Base-by-base conservation (phyloP, 1,284 basidiomycete species). In the Ceratobasidium theobromae region DNA sequence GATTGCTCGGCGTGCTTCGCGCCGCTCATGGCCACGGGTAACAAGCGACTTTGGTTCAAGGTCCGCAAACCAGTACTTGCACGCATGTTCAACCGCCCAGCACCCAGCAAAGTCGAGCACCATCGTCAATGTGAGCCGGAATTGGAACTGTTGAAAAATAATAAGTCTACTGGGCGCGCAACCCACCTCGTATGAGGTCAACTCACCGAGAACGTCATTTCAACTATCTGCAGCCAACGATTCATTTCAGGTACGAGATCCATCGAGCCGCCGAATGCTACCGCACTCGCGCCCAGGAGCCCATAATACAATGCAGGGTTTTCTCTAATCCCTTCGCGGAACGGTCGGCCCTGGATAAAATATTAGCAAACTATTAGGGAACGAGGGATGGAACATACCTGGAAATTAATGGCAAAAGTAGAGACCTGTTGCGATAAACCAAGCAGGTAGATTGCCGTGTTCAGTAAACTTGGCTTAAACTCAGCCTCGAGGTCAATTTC, bases 211-310 rank as follows among this genome's bases (percentile, higher is more conserved):
- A 76, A 74, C 49, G 86, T 78, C 94, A 99, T 96, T 76, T 92
- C 92, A 27, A 98, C 94, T 41, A 99, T 88, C 78, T 99, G 96
- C 46, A 99, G 81, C 96, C 96, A 99, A 38, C 90, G 81, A 77
- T 97, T 99, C 70, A 98, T 75, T 77, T 99, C 97, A 1, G 97
- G 96, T 74, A 98, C 80, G 71, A 98, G 88, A 76, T 99, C 94
- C 1, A 89, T 93, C 5, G 94, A 85, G 33, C 95, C 95, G n/a
- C 84, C 90, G 78, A 97, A 92, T 6, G 95, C 95, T 11, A 98
- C 94, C 2, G 85, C 83, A 66, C 86, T 86, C 23, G 91, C 95
- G 21, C 89, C 91, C 46, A 96, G 79, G 11, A 98, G 84, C 43
- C 95, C 95, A 79, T 87, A 97, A 76, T 86, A 96, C n/a, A 98